Evolutionary conservation across 192 early-diverging fungal species (phyloP).

Genomic region (Chytriomyces confervae): DNA sequence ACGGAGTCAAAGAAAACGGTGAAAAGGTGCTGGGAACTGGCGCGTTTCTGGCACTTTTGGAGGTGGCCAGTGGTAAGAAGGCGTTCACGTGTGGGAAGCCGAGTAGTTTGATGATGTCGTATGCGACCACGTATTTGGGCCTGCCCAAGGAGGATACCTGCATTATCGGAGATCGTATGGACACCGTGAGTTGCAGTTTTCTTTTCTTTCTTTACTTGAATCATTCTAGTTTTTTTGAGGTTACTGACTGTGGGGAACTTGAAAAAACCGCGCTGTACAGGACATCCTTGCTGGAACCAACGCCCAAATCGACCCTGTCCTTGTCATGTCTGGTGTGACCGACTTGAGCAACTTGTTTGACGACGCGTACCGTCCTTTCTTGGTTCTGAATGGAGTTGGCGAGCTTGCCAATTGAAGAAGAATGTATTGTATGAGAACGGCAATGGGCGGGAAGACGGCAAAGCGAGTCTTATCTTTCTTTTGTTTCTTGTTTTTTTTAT

Average conservation of each 20-base stretch:
- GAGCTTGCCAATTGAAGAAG: conserved; percentile 21
- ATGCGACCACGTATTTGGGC: conserved; percentile 59
- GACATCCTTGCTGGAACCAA: conserved; percentile 60
- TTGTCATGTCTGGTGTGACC: conserved; percentile 64
- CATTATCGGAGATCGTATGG: conserved; percentile 70
- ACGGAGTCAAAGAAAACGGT: conserved; percentile 51
- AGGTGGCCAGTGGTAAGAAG: conserved; percentile 61
- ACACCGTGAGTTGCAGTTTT: conserved; percentile 47
- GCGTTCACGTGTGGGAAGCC: conserved; percentile 63
- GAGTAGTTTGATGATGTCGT: conserved; percentile 39
- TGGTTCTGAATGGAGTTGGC: conserved; percentile 58
- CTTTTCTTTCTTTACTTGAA: not conserved
- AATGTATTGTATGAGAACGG: too few species aligned
- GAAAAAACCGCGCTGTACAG: conserved; percentile 9
- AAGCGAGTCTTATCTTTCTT: too few species aligned
- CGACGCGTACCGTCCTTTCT: conserved; percentile 60
- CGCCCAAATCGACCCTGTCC: conserved; percentile 57
- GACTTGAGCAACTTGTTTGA: conserved; percentile 48
- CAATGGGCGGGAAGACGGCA: too few species aligned
- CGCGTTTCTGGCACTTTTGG: conserved; percentile 59
- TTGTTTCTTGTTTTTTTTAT: too few species aligned
- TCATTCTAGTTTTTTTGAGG: not conserved
- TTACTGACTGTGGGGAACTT: not conserved
- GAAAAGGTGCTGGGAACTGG: conserved; percentile 56
- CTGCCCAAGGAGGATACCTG: conserved; percentile 60